Conservation (phyloP, 257 asterid genomes). For the Rehmannia glutinosa region DNA sequence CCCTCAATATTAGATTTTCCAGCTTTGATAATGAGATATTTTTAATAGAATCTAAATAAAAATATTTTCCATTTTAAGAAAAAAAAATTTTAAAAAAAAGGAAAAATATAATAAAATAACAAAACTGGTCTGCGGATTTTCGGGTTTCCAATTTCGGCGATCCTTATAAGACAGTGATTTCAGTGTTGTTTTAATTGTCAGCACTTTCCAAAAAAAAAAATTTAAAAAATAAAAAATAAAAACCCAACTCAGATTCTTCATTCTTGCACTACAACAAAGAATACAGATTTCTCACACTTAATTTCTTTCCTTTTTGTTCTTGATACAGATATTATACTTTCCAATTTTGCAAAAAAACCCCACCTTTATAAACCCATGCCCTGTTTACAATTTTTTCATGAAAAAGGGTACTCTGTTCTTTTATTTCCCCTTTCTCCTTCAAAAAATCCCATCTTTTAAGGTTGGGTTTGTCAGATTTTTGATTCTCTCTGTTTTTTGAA, state of each 20-base stretch:
- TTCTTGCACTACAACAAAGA: neutral
- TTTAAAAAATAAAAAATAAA: neutral
- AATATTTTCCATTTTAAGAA: neutral
- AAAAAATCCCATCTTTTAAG: slow-evolving; percentile 39
- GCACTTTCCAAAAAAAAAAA: neutral
- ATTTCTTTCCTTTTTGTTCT: slow-evolving; percentile 15
- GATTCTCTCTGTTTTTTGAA: slow-evolving; percentile 14
- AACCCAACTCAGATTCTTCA: slow-evolving; percentile 14
- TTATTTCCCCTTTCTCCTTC: neutral
- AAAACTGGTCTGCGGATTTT: neutral
- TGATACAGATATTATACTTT: neutral
- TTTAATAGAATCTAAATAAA: too few species aligned
- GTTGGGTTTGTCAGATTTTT: slow-evolving; percentile 36
- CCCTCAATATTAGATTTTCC: too few species aligned
- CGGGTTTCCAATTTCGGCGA: slow-evolving; percentile 35
- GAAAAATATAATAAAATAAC: neutral
- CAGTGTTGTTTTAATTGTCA: slow-evolving; percentile 13
- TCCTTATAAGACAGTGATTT: slow-evolving; percentile 61
- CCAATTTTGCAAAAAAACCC: slow-evolving; percentile 1
- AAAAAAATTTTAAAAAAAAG: neutral
- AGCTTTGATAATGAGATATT: too few species aligned
- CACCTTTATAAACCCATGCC: slow-evolving; percentile 8
- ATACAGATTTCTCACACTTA: slow-evolving; percentile 12
- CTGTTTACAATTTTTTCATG: neutral
- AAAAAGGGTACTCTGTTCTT: neutral